Evolutionary conservation across 2,329 filamentous ascomycete species (phyloP), one percentile per base, ranked within the genome.

Genomic region (Verticillium isaacii): DNA sequence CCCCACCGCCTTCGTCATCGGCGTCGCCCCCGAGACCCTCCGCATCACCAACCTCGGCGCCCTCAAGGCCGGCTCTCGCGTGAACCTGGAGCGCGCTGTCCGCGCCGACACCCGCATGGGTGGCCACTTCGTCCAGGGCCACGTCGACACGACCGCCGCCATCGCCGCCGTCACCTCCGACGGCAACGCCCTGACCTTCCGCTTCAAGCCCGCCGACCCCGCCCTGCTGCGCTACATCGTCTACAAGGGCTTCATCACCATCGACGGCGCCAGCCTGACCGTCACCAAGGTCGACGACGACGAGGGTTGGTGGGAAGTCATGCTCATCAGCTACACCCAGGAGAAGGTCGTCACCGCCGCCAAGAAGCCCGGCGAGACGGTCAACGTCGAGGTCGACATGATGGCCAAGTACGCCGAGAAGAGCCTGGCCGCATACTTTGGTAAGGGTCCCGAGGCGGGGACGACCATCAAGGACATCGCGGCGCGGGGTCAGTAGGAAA

Each of bases 241-340:
- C 19, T 92, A 96, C 81, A 99, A 99, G 82, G 95, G 95, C 58
- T 99, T 93, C 75, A 88, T 99, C 61, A 92, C 93, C 55, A 85
- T 99, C 58, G 95, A 99, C 73, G 95, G 95, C 5, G 94, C 95
- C 29, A 97, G 93, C 72, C 80, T 99, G 80, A 99, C 95, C 0
- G 85, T 99, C 2, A 98, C 94, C 2, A 84, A 85, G 67, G 94
- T 98, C 34, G 79, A 94, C 69, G 94, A 97, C 74, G 83, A 72
- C 4, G 85, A 87, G 66, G 88, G 89, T 52, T 96, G 92, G 74
- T 97, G 89, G 85, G 95, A 98, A 83, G 90, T 99, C 58, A 99
- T 99, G 95, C 82, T 99, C 64, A 97, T 99, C 74, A 86, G 91
- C 9, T 99, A 99, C 76, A 97, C 95, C 12, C 95, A 98, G 79